Evolutionary conservation across 768 basidiomycete species (phyloP).

Genomic region (Rhizopogon vinicolor): DNA sequence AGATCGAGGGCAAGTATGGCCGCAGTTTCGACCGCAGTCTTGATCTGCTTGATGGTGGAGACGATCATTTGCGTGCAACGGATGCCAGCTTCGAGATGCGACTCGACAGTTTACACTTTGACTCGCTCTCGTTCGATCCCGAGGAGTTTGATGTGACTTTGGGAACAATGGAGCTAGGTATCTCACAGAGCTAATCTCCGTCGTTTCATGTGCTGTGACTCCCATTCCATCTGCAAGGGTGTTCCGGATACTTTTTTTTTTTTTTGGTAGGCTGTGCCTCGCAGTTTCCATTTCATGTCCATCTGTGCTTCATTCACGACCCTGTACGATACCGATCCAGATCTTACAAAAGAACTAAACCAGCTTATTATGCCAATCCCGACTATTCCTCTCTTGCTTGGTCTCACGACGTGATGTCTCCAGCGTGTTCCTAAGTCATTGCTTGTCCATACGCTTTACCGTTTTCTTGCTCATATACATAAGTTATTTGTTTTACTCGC

Average conservation of each 20-base stretch:
- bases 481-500: too few species aligned
- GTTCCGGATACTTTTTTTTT: not conserved
- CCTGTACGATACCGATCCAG: not conserved
- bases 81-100: slow-evolving; percentile 59
- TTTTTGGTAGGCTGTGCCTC: not conserved
- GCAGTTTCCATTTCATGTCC: not conserved
- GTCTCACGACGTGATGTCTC: not conserved
- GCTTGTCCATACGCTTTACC: not conserved
- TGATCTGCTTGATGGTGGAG: slow-evolving; percentile 2
- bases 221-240: not conserved
- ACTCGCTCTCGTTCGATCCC: slow-evolving; percentile 62
- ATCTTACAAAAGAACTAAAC: not conserved
- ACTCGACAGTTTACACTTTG: slow-evolving; percentile 72
- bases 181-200: not conserved
- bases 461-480: not conserved
- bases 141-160: slow-evolving; percentile 39
- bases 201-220: not conserved
- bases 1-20: slow-evolving; percentile 10
- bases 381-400: not conserved
- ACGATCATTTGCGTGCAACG: slow-evolving; percentile 13
- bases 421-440: not conserved
- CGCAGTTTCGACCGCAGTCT: slow-evolving; percentile 5
- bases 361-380: not conserved
- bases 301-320: not conserved
- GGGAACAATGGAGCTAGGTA: not conserved